Evolutionary conservation across 106 monocot species (phyloP).

Genomic region (Apostasia shenzhenica): DNA sequence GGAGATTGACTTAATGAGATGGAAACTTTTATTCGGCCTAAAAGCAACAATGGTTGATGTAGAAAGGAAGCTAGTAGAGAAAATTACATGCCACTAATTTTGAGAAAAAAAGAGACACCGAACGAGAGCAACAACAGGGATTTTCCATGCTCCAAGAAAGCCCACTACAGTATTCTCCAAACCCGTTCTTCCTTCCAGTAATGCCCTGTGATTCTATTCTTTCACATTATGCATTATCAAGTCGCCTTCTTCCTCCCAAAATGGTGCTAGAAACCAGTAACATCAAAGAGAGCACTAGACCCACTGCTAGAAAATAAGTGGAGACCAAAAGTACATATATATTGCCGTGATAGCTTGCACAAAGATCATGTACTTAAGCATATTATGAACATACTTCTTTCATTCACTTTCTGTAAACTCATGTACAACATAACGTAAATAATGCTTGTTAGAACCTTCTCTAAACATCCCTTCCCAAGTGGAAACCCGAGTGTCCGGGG

Average conservation of each 20-base stretch:
- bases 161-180: conserved; percentile 48
- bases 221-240: conserved; percentile 15
- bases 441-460: too few species aligned
- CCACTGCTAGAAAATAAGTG: too few species aligned
- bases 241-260: conserved; percentile 19
- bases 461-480: too few species aligned
- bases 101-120: conserved; percentile 78
- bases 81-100: conserved; percentile 86
- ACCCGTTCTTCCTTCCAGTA: conserved; percentile 23
- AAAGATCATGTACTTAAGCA: too few species aligned
- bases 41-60: conserved; percentile 44
- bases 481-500: too few species aligned
- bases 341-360: too few species aligned
- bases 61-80: conserved; percentile 91
- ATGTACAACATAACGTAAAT: too few species aligned
- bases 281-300: not conserved
- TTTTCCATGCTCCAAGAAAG: conserved; percentile 72
- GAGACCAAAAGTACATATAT: too few species aligned
- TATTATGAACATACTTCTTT: too few species aligned
- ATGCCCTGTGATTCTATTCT: conserved; percentile 14
- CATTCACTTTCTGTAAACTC: too few species aligned
- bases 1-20: too few species aligned
- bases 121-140: conserved; percentile 85
- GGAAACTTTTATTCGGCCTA: too few species aligned
- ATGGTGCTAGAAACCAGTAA: conserved; percentile 60